Conservation (phyloP, 129 eudicot genomes). For the Smallanthus sonchifolius region DNA sequence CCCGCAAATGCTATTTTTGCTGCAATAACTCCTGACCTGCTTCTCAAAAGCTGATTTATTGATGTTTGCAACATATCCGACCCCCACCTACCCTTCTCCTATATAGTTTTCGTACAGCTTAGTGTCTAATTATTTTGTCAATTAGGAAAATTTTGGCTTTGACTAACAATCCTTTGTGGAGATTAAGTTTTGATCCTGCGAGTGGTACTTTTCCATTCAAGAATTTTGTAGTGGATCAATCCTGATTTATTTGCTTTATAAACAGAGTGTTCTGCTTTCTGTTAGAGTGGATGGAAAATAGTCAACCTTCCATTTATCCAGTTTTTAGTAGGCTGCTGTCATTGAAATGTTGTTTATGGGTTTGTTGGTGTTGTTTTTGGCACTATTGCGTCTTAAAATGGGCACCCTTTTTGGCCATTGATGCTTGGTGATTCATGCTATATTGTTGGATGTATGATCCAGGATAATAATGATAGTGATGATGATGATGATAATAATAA, state of each 20-base stretch:
- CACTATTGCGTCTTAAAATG: slow-evolving; percentile 5
- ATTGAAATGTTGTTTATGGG: neutral
- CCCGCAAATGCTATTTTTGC: neutral
- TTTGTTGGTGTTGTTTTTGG: slow-evolving; percentile 14
- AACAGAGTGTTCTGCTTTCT: neutral
- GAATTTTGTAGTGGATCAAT: neutral
- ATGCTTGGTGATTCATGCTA: slow-evolving; percentile 9
- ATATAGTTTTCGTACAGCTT: neutral
- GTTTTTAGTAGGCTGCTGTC: slow-evolving; percentile 1
- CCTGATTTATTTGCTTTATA: neutral
- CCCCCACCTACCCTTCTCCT: neutral
- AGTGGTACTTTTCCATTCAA: slow-evolving; percentile 1
- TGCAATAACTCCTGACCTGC: neutral
- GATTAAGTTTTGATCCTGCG: neutral
- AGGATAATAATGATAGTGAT: neutral
- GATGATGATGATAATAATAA: neutral
- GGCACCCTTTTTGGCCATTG: neutral
- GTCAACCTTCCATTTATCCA: neutral
- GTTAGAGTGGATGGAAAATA: slow-evolving; percentile 12
- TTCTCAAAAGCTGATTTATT: neutral
- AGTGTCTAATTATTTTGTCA: neutral
- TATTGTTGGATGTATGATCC: neutral
- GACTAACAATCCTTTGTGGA: neutral
- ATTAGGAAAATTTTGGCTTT: neutral
- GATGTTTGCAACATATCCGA: neutral